These are phyloP conservation scores for Rutstroemia sp. DNA, from an alignment of 2,329 filamentous ascomycete species.

Conservation along the genomic window DNA sequence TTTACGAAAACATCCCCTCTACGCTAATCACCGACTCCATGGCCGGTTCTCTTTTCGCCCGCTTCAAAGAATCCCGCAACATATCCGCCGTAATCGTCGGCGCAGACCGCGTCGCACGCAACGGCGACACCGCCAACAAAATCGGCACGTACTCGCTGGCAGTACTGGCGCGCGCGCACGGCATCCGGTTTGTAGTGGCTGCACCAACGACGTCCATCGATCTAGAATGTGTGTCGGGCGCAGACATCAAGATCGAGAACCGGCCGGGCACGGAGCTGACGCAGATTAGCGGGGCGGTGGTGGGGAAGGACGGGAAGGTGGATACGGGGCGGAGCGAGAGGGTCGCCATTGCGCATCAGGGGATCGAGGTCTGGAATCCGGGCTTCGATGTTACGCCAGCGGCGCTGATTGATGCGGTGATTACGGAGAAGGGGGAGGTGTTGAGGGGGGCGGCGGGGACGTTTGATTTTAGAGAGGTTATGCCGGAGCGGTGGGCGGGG, in stretches of 20 bases:
- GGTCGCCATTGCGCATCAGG: conserved; percentile 69
- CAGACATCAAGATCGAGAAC: conserved; percentile 85
- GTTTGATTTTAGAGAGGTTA: conserved; percentile 55
- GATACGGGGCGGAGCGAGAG: conserved; percentile 57
- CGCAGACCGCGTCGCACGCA: conserved; percentile 89
- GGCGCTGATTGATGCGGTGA: conserved; percentile 82
- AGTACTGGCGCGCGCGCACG: conserved; percentile 81
- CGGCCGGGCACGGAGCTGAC: conserved; percentile 76
- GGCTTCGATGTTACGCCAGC: conserved; percentile 93
- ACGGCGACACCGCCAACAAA: conserved; percentile 98
- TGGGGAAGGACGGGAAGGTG: conserved; percentile 54
- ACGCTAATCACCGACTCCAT: conserved; percentile 95
- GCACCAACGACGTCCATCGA: conserved; percentile 94
- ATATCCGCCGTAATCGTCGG: conserved; percentile 88
- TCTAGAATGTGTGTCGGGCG: conserved; percentile 67
- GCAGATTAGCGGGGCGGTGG: conserved; percentile 70
- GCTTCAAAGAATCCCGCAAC: conserved; percentile 52
- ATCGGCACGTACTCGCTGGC: conserved; percentile 92
- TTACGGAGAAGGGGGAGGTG: conserved; percentile 85
- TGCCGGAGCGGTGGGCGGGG: conserved; percentile 46
- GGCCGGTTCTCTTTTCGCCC: conserved; percentile 76
- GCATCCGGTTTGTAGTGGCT: conserved; percentile 89
- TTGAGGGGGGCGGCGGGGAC: conserved; percentile 64
- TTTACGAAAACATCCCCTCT: conserved; percentile 83
- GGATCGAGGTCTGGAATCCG: conserved; percentile 90